phyloP scores from a whole-genome alignment of 2,329 filamentous ascomycete genomes.

The Ascocoryne sarcoides region DNA sequence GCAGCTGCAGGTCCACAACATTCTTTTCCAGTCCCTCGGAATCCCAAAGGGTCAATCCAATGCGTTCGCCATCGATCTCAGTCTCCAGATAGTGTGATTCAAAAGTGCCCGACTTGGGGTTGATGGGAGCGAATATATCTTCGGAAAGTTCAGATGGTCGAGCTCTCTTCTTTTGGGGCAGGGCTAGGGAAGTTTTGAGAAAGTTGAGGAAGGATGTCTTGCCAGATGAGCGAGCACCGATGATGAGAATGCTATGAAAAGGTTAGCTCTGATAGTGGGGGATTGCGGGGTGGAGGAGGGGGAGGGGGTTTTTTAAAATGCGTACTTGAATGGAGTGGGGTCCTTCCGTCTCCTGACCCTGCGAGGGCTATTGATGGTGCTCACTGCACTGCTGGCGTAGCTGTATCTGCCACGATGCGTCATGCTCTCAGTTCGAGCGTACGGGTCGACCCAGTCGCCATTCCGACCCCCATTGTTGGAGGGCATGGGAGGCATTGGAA shows the following conservation, averaged over 20 bases:
- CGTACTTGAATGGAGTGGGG: conserved; percentile 94
- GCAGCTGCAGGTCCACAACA: conserved; percentile 85
- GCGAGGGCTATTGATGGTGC: conserved; percentile 86
- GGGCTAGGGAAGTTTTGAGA: conserved; percentile 73
- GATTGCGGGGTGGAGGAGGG: no score
- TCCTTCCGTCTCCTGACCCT: conserved; percentile 92
- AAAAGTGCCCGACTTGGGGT: conserved; percentile 51
- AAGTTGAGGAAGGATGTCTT: conserved; percentile 98
- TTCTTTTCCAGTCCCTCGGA: conserved; percentile 92
- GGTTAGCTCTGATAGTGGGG: conserved; percentile 14
- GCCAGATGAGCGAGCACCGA: conserved; percentile 79
- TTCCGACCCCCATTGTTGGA: conserved; percentile 14
- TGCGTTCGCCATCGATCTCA: conserved; percentile 83
- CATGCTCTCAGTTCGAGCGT: conserved; percentile 86
- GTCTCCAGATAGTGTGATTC: conserved; percentile 86
- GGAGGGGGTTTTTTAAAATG: neutral
- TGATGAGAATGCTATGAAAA: conserved; percentile 66
- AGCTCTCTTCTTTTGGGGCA: conserved; percentile 64
- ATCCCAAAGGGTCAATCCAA: conserved; percentile 94
- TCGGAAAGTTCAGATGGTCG: conserved; percentile 30
- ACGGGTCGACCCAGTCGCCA: conserved; percentile 61
- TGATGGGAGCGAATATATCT: conserved; percentile 43
- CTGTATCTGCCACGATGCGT: conserved; percentile 92
- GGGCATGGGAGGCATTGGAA: conserved; percentile 51
- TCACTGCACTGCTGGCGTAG: conserved; percentile 86